Base-by-base conservation (phyloP, 352 stramenopile species). In the Phytophthora litchii region DNA sequence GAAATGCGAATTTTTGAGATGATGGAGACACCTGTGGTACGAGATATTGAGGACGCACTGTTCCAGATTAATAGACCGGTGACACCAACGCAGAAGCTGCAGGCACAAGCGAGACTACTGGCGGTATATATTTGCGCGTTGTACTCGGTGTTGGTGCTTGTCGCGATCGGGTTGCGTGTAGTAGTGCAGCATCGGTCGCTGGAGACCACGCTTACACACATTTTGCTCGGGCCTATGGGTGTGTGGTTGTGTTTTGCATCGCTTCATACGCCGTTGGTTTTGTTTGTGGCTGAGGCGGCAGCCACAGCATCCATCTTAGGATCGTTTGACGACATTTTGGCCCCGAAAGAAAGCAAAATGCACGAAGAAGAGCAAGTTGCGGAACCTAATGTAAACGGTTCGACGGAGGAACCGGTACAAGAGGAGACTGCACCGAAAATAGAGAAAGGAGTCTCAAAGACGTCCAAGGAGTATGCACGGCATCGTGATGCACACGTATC, bases 1-100 rank as follows among this genome's bases (percentile, higher is more conserved):
- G 84, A 93, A 52, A 95, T 95, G 83, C 80, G 86, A 13, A 72
- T 95, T n/a, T 94, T 92, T 40, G 71, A 83, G 42, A 90, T 95
- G 84, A 64, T 80, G 54, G 85, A 95, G 76, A 95, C 86, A 16
- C 86, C 86, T 0, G 82, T 93, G 27, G 58, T 92, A 16, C 65
- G 81, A 12, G 85, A 95, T 56, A 87, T 95, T 44, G 67, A 91
- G 45, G 74, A 94, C 54, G 81, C 85, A 14, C 76, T 95, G 35
- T 91, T 89, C 61, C 71, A 74, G 3, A 92, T 94, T 51, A 76
- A 77, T 8, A 74, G 86, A 0, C 86, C 86, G 0, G 44, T 71
- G 25, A 94, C 86, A 9, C 85, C 74, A n/a, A 91, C 85, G 8
- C 83, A 94, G 45, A 94, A 89, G 54, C 72, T 93, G 3, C 81